Percentiles rank a stretch among this genome's conserved stretches.
These are phyloP conservation scores for Arctium minus DNA, from an alignment of 129 eudicot species.

Conservation along the genomic window DNA sequence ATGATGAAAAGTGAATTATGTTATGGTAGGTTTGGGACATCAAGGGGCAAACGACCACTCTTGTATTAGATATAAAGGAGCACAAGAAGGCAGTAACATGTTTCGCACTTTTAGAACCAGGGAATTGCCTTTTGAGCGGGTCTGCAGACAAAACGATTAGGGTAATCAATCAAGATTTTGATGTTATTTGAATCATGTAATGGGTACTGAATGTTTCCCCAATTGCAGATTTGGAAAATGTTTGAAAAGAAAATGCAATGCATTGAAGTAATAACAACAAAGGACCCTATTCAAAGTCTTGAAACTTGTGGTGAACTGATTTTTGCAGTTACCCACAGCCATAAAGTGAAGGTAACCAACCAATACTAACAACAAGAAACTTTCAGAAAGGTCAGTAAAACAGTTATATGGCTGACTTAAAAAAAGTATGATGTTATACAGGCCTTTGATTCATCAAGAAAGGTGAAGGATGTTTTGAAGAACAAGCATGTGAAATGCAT, in stretches of 20 bases:
- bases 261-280: slow-evolving; percentile 56
- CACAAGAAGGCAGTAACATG: slow-evolving; percentile 85
- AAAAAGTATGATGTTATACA: slow-evolving; percentile 13
- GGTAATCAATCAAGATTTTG: slow-evolving; percentile 25
- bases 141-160: slow-evolving; percentile 80
- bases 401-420: not conserved
- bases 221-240: slow-evolving; percentile 77
- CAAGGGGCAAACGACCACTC: slow-evolving; percentile 62
- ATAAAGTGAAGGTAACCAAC: slow-evolving; percentile 61
- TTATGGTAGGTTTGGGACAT: slow-evolving; percentile 68
- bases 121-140: slow-evolving; percentile 71
- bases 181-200: not conserved
- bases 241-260: slow-evolving; percentile 49
- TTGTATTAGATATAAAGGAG: slow-evolving; percentile 53
- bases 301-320: slow-evolving; percentile 63
- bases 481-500: slow-evolving; percentile 62
- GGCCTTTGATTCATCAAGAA: slow-evolving; percentile 69
- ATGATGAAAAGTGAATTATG: not conserved
- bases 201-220: not conserved
- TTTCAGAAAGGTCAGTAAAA: not conserved
- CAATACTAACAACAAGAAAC: not conserved
- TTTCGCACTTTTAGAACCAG: slow-evolving; percentile 60
- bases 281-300: slow-evolving; percentile 58
- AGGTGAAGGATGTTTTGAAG: slow-evolving; percentile 48
- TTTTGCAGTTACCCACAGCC: slow-evolving; percentile 52